phyloP scores from a whole-genome alignment of 2,329 filamentous ascomycete species.

The Monilinia laxa region DNA sequence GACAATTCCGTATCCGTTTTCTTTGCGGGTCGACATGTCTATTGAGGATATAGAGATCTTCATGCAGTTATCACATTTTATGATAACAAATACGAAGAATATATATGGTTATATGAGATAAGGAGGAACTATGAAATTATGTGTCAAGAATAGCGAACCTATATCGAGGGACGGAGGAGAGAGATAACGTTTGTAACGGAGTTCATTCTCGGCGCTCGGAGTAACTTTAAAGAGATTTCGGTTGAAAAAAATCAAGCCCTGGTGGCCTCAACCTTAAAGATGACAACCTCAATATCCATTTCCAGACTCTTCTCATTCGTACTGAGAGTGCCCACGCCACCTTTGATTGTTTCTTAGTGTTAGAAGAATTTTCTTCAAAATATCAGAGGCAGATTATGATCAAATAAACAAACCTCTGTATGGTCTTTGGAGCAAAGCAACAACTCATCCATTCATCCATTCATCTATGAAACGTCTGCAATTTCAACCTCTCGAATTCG shows the following conservation, averaged over 20 bases:
- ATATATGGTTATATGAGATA: background rate
- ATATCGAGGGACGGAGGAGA: background rate
- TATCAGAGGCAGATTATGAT: background rate
- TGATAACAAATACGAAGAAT: background rate
- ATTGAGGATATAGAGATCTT: background rate
- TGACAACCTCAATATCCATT: background rate
- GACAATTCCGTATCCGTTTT: constrained; percentile 8
- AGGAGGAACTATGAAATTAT: background rate
- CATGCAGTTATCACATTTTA: background rate
- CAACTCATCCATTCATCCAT: no score
- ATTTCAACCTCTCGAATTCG: background rate
- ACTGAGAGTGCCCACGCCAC: background rate
- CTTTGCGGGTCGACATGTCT: background rate
- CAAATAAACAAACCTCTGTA: background rate
- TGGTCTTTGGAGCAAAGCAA: background rate
- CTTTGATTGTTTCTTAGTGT: background rate
- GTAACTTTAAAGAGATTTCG: background rate
- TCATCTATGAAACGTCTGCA: background rate
- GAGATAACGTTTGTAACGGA: background rate
- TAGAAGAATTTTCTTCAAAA: background rate
- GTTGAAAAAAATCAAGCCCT: background rate
- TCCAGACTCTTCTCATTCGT: background rate
- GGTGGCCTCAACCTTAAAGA: background rate
- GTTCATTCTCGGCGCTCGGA: constrained; percentile 12
- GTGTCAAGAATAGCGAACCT: background rate